Evolutionary conservation across 352 stramenopile species (phyloP), one percentile per base, ranked within the genome.

Genomic region (Globisporangium paroecandrum): DNA sequence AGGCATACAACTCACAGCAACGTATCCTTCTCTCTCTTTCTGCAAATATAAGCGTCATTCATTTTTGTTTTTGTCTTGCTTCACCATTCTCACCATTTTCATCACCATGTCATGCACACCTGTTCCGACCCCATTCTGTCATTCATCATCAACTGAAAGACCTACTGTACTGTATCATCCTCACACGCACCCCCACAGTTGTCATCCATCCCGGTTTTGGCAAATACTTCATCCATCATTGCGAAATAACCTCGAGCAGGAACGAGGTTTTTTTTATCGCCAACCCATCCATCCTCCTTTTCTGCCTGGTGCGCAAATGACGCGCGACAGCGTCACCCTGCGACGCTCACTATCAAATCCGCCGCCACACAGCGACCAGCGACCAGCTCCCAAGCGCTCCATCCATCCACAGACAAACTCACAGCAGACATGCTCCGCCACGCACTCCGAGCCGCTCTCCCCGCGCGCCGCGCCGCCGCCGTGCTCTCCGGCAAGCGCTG

Each of bases 381-480:
- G 20, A 59, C 20, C 47, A 59, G 54, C 5, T 24, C 0, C 54
- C 54, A 49, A 32, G 24, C 6, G 43, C 3, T 25, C 32, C 29
- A 32, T 32, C 20, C 24, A 22, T 22, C 24, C 5, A 9, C 8
- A 41, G 25, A 41, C 24, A 58, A 27, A 43, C 18, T 20, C n/a
- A 51, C 18, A 55, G 47, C n/a, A 51, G 69, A n/a, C 59, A 90
- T 93, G 85, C 77, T 93, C 71, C 77, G 81, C 43, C 83, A 81
- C 62, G 82, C 76, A 15, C 75, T 91, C 72, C 83, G 76, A 65
- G 76, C 83, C 38, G 75, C 75, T 53, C 38, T 84, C 36, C 77
- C 72, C 57, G 69, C 69, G 67, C 79, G 77, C 64, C 81, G 80
- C 64, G 65, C 73, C 27, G 69, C 70, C 43, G 65, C 80, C 34